A percentile compares a stretch with the other conserved stretches of the same genome.
Evolutionary conservation across 371 early-diverging fungal species (phyloP).

Genomic region (Saksenaea vasiformis): DNA sequence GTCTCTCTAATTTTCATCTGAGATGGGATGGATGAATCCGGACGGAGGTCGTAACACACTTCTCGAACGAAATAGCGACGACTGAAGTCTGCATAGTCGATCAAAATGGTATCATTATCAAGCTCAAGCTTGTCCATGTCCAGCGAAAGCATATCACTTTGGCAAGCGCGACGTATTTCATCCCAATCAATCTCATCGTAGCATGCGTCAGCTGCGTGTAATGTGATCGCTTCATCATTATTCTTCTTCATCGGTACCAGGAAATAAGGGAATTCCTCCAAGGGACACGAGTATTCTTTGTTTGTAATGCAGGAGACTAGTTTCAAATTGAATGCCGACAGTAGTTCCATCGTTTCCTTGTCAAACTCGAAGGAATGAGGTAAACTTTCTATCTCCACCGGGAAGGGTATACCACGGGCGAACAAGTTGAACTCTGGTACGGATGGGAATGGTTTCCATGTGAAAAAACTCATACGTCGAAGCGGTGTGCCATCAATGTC

Average conservation of each 20-base stretch:
- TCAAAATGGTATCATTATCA: slow-evolving; percentile 39
- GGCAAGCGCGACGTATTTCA: slow-evolving; percentile 29
- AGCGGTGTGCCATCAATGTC: slow-evolving; percentile 32
- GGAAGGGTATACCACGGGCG: slow-evolving; percentile 34
- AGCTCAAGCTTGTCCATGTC: slow-evolving; percentile 16
- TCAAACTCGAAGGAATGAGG: slow-evolving; percentile 24
- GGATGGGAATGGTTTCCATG: slow-evolving; percentile 47
- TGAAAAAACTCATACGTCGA: slow-evolving; percentile 54
- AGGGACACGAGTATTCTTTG: slow-evolving; percentile 52
- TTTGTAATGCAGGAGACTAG: slow-evolving; percentile 53
- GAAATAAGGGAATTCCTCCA: slow-evolving; percentile 56
- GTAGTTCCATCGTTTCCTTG: slow-evolving; percentile 28
- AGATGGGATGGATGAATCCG: slow-evolving; percentile 33
- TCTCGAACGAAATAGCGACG: slow-evolving; percentile 61
- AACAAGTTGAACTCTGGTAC: slow-evolving; percentile 45
- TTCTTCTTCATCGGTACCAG: slow-evolving; percentile 50
- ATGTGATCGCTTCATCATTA: slow-evolving; percentile 7
- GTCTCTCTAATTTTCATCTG: slow-evolving; percentile 33
- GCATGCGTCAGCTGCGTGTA: not conserved
- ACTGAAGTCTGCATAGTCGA: slow-evolving; percentile 53
- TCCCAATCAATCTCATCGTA: slow-evolving; percentile 61
- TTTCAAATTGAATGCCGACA: slow-evolving; percentile 56
- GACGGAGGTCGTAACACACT: slow-evolving; percentile 45
- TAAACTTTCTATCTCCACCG: slow-evolving; percentile 24
- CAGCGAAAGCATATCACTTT: slow-evolving; percentile 14